These are phyloP conservation scores for Castanopsis chinensis DNA, from an alignment of 306 rosid genomes.

Conservation along the genomic window DNA sequence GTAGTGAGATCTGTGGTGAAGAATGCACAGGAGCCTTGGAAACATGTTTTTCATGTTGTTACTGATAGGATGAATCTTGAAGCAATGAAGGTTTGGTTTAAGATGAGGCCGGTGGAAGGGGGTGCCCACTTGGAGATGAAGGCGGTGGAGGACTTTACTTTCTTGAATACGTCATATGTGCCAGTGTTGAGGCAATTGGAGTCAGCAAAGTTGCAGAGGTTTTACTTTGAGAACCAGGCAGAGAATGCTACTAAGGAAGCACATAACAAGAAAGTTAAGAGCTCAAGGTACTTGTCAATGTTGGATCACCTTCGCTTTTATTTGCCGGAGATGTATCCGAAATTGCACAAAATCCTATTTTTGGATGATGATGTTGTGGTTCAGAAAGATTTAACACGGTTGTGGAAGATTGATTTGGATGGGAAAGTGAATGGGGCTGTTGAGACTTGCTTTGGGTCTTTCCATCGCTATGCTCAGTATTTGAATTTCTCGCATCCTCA, in stretches of 20 bases:
- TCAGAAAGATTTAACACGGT: conserved; percentile 86
- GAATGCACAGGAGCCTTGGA: conserved; percentile 91
- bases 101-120: conserved; percentile 87
- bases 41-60: conserved; percentile 90
- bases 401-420: conserved; percentile 91
- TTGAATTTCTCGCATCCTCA: conserved; percentile 83
- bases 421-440: conserved; percentile 98
- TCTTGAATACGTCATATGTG: conserved; percentile 83
- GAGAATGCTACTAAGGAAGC: conserved; percentile 54
- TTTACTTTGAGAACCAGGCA: conserved; percentile 48
- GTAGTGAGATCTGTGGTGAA: conserved; percentile 89
- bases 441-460: conserved; percentile 95
- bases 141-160: conserved; percentile 76
- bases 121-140: conserved; percentile 86
- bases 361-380: conserved; percentile 96
- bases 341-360: conserved; percentile 69
- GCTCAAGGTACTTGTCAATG: conserved; percentile 63
- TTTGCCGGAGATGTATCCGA: conserved; percentile 94
- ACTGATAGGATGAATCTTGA: conserved; percentile 96
- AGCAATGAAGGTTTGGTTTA: conserved; percentile 99
- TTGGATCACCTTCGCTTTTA: conserved; percentile 87
- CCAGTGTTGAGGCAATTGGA: conserved; percentile 75
- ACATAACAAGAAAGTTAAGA: conserved; percentile 44
- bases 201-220: conserved; percentile 51
- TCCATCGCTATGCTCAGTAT: conserved; percentile 79